Percentiles rank a stretch among this genome's conserved stretches.
These are phyloP conservation scores for Hysterium pulicare DNA, from an alignment of 2,329 filamentous ascomycete genomes.

Conservation along the genomic window DNA sequence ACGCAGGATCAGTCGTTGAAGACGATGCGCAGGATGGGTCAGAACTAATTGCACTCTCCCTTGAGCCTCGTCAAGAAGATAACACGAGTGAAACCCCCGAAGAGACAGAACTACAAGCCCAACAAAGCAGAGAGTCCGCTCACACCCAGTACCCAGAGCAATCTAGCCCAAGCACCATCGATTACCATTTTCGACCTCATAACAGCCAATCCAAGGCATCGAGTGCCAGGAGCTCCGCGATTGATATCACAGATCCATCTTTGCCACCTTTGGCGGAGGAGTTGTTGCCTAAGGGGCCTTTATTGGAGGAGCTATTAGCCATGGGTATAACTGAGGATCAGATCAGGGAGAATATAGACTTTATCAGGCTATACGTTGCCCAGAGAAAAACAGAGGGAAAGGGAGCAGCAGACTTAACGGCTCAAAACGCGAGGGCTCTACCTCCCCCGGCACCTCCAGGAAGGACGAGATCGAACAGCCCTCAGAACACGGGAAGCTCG, in stretches of 20 bases:
- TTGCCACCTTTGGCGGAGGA: no score
- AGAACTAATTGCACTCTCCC: no score
- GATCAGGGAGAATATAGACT: constrained; percentile 64
- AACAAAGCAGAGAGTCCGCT: no score
- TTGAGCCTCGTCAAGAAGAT: no score
- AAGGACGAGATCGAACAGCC: constrained; percentile 50
- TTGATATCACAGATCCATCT: constrained; percentile 61
- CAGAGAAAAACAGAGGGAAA: constrained; percentile 56
- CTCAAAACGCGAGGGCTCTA: constrained; percentile 53
- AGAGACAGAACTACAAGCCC: no score
- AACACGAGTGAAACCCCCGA: no score
- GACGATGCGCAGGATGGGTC: no score
- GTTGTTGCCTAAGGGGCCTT: no score
- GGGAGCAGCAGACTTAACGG: constrained; percentile 43
- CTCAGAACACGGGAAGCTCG: constrained; percentile 61
- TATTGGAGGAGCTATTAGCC: constrained; percentile 58
- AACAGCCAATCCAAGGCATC: constrained; percentile 29
- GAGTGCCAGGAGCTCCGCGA: constrained; percentile 42
- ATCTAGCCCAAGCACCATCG: no score
- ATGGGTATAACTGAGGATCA: constrained; percentile 69
- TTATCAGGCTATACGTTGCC: constrained; percentile 65
- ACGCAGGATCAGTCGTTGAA: no score
- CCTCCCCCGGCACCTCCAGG: constrained; percentile 53
- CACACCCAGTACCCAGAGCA: no score
- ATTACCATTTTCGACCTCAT: no score